Conservation (phyloP, 169 alveolate genomes). For the Theileria orientalis region DNA sequence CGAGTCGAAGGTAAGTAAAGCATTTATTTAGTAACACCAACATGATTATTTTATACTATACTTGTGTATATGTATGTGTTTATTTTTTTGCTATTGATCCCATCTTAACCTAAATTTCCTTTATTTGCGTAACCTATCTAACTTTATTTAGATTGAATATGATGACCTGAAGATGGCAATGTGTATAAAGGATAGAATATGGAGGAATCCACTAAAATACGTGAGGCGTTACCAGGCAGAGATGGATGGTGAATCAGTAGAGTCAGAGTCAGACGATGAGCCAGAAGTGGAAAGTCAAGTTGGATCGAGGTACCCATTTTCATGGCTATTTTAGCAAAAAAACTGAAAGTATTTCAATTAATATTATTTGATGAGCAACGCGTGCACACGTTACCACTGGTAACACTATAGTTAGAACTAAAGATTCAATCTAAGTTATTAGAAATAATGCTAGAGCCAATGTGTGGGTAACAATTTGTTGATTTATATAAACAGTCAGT, state of each 20-base stretch:
- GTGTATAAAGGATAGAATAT: slow-evolving; percentile 35
- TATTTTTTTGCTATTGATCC: neutral
- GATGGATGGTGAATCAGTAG: slow-evolving; percentile 4
- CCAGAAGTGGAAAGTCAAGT: slow-evolving; percentile 15
- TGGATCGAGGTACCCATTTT: slow-evolving; percentile 61
- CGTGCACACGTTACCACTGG: too few species aligned
- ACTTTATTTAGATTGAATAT: neutral
- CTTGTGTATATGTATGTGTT: too few species aligned
- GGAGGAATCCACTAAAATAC: slow-evolving; percentile 57
- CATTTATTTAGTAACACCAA: neutral
- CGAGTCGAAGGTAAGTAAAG: slow-evolving; percentile 18
- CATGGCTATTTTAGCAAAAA: slow-evolving; percentile 45
- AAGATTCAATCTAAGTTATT: too few species aligned
- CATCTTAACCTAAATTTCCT: neutral
- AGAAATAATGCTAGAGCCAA: too few species aligned
- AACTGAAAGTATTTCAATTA: neutral
- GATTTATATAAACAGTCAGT: too few species aligned
- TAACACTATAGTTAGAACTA: too few species aligned
- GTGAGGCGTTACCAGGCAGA: slow-evolving; percentile 33
- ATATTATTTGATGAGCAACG: neutral
- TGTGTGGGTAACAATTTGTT: neutral
- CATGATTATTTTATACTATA: neutral
- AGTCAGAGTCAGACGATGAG: slow-evolving; percentile 4
- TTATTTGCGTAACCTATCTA: too few species aligned
- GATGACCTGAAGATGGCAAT: slow-evolving; percentile 50